A percentile compares a stretch with the other conserved stretches of the same genome.
These are phyloP conservation scores for Camellia japonica DNA, from an alignment of 148 eudicot species.

Conservation along the genomic window DNA sequence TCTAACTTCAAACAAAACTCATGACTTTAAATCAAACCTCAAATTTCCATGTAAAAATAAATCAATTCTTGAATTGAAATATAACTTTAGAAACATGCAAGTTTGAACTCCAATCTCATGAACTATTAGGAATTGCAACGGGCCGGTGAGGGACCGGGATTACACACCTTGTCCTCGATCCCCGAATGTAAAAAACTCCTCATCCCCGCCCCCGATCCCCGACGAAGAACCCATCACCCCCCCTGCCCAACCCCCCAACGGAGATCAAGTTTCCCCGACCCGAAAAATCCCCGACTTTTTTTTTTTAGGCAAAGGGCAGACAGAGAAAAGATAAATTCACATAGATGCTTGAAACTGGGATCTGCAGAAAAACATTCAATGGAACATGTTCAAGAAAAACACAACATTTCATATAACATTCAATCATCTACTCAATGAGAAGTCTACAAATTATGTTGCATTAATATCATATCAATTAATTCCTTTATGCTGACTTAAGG, in stretches of 20 bases:
- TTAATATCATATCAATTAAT: neutral
- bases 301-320: neutral
- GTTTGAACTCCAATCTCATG: neutral
- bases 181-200: neutral
- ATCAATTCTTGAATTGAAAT: no score
- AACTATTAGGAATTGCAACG: neutral
- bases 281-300: no score
- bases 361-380: neutral
- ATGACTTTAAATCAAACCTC: no score
- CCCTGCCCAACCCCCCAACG: rapidly evolving
- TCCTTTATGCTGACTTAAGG: neutral
- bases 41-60: no score
- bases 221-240: neutral
- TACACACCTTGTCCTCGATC: neutral
- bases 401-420: neutral
- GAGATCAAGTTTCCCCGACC: no score
- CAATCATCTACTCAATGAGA: neutral
- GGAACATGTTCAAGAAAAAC: neutral
- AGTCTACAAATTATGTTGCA: neutral
- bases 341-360: neutral
- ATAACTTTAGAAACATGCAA: neutral
- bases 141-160: neutral
- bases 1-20: no score
- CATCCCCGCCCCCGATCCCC: no score
- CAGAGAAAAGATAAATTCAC: neutral